Evolutionary conservation across 116 monocot species (phyloP).

Genomic region (Posidonia oceanica): DNA sequence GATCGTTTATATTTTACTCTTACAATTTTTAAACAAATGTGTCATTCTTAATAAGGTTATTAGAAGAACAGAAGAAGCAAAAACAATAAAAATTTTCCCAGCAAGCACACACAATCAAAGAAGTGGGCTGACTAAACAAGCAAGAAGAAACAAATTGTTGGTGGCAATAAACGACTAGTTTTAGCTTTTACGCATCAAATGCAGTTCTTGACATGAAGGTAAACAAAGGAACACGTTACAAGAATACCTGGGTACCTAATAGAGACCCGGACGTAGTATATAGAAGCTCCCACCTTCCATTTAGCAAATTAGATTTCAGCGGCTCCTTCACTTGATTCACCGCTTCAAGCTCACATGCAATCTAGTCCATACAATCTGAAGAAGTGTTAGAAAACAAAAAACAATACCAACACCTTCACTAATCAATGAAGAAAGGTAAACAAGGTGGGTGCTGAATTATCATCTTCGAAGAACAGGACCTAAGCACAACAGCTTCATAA

Average conservation of each 20-base stretch:
- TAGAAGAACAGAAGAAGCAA: no score
- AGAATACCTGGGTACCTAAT: conserved; percentile 23
- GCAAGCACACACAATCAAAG: no score
- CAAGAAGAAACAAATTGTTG: no score
- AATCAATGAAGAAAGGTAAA: background rate
- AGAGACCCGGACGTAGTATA: conserved; percentile 85
- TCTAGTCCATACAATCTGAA: conserved; percentile 24
- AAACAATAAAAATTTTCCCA: no score
- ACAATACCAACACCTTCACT: background rate
- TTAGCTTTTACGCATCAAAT: no score
- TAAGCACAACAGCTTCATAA: background rate
- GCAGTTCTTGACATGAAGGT: no score
- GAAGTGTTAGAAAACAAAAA: background rate
- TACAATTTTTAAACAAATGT: no score
- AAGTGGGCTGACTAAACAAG: no score
- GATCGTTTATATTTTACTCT: no score
- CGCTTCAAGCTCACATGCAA: conserved; percentile 61
- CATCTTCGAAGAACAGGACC: background rate
- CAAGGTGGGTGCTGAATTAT: background rate
- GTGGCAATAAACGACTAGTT: no score
- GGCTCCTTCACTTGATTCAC: conserved; percentile 56
- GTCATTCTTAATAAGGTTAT: no score
- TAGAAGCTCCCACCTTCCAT: conserved; percentile 96
- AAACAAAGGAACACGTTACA: background rate
- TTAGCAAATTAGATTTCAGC: conserved; percentile 75